Percentiles rank a stretch among this genome's conserved stretches.
Evolutionary conservation across 345 rosid species (phyloP).

Genomic region (Arabidopsis suecica): DNA sequence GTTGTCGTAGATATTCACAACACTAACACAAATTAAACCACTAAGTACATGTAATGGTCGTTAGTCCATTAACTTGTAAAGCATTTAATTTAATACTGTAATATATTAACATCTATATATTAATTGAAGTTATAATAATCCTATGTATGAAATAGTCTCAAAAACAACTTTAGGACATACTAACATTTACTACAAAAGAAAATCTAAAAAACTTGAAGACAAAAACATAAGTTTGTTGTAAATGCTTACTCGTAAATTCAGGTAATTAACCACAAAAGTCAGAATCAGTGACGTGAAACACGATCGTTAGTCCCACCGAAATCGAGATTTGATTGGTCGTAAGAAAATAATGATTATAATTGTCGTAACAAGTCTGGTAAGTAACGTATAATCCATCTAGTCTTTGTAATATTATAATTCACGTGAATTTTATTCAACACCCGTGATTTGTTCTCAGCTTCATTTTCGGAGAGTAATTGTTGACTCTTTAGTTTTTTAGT

Average conservation of each 20-base stretch:
- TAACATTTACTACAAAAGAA: background rate
- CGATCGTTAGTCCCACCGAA: conserved; percentile 15
- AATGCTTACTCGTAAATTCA: background rate
- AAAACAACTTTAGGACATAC: background rate
- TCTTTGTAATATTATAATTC: conserved; percentile 24
- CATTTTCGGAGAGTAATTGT: conserved; percentile 33
- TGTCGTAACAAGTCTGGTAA: conserved; percentile 18
- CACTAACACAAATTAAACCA: background rate
- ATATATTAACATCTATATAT: too few species aligned
- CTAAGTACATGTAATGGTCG: background rate
- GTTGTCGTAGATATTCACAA: too few species aligned
- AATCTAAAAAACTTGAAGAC: background rate
- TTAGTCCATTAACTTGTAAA: background rate
- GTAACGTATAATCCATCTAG: background rate
- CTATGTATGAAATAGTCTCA: background rate
- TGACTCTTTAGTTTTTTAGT: conserved; percentile 7
- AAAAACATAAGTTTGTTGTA: conserved; percentile 20
- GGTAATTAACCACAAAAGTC: conserved; percentile 34
- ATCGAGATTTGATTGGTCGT: conserved; percentile 11
- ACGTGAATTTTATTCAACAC: conserved; percentile 23
- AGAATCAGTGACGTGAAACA: conserved; percentile 20
- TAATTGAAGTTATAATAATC: background rate
- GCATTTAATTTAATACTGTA: too few species aligned
- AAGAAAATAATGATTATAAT: conserved; percentile 7
- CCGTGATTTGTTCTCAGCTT: conserved; percentile 36